Evolutionary conservation across 345 rosid species (phyloP).

Genomic region (Carallia brachiata): DNA sequence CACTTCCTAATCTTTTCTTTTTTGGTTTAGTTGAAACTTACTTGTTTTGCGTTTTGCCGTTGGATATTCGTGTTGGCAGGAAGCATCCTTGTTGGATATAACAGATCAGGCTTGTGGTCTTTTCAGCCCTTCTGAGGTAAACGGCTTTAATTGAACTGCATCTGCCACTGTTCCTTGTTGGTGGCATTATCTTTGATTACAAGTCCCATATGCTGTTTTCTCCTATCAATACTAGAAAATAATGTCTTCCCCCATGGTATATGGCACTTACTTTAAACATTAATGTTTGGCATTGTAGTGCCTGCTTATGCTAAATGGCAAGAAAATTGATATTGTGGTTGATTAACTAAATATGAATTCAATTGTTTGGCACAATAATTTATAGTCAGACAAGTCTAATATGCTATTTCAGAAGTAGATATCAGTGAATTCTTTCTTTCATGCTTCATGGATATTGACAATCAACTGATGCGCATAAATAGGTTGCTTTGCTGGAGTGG

Average conservation of each 20-base stretch:
- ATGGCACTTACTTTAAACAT: no score
- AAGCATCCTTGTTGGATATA: slow-evolving; percentile 80
- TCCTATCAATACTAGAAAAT: no score
- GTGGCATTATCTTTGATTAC: no score
- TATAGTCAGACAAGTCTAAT: background rate
- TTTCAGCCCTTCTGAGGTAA: slow-evolving; percentile 76
- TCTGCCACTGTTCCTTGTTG: no score
- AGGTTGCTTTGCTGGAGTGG: slow-evolving; percentile 97
- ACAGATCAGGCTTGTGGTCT: slow-evolving; percentile 87
- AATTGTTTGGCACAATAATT: no score
- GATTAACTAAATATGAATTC: no score
- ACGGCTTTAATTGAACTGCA: background rate
- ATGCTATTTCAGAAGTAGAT: background rate
- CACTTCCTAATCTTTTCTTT: background rate
- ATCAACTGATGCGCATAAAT: slow-evolving; percentile 14
- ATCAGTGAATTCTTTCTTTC: background rate
- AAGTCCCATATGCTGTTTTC: no score
- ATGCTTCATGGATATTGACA: slow-evolving; percentile 18
- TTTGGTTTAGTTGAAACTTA: background rate
- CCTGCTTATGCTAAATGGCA: no score
- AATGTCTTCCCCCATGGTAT: no score
- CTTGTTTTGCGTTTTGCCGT: background rate
- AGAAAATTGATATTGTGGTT: no score
- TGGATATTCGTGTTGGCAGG: slow-evolving; percentile 48
- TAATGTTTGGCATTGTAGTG: no score